Conservation (phyloP, 805 yeast species). For the Starmerella cellae region DNA sequence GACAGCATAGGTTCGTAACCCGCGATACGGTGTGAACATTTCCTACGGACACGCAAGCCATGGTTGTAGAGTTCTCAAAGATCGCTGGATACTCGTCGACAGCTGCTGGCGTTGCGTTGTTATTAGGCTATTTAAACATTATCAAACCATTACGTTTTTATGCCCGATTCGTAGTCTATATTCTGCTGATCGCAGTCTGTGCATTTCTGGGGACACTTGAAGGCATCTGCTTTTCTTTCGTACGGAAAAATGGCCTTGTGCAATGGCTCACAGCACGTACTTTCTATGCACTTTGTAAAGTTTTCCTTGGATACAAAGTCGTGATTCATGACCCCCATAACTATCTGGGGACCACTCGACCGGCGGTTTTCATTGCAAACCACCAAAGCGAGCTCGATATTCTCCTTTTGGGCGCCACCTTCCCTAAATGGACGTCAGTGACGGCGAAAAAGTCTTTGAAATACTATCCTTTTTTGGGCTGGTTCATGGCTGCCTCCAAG, state of each 20-base stretch:
- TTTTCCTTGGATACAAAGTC: constrained; percentile 55
- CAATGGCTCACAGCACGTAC: constrained; percentile 86
- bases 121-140: constrained; percentile 26
- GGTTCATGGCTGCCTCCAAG: constrained; percentile 90
- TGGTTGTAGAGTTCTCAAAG: constrained; percentile 6
- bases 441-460: constrained; percentile 81
- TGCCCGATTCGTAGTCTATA: constrained; percentile 24
- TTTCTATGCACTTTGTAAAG: constrained; percentile 50
- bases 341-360: constrained; percentile 36
- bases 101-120: constrained; percentile 14
- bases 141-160: constrained; percentile 28
- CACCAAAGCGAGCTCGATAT: constrained; percentile 89
- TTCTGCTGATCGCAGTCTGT: constrained; percentile 22
- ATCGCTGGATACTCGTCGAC: constrained; percentile 8
- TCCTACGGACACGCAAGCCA: too few relatives aligned
- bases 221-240: constrained; percentile 48
- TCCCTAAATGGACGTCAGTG: constrained; percentile 80
- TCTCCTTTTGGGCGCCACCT: constrained; percentile 62
- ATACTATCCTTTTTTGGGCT: constrained; percentile 81
- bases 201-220: constrained; percentile 33
- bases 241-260: constrained; percentile 66
- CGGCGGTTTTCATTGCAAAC: constrained; percentile 72
- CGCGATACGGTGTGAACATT: too few relatives aligned
- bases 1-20: too few relatives aligned
- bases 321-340: constrained; percentile 47